Percentiles rank a stretch among this genome's conserved stretches.
Evolutionary conservation across 495 filamentous ascomycete genomes (phyloP).

Genomic region (Xylaria nigripes): DNA sequence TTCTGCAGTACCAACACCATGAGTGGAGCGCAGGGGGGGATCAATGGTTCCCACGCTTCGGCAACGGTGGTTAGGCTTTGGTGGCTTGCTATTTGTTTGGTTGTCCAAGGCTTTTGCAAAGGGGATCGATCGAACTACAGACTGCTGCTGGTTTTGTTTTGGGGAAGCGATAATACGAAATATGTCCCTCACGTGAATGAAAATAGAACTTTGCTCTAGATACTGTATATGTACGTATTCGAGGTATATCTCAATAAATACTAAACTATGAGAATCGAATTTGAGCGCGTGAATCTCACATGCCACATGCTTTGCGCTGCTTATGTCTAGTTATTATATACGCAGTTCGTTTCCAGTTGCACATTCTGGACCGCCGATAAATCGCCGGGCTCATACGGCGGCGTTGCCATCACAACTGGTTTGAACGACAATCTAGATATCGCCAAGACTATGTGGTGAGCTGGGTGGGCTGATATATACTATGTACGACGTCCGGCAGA

Average conservation of each 20-base stretch:
- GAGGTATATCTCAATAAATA: too few species aligned
- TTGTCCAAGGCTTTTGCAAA: neutral
- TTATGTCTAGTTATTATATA: neutral
- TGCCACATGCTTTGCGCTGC: neutral
- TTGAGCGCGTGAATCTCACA: conserved; percentile 2
- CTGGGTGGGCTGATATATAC: neutral
- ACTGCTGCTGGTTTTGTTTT: neutral
- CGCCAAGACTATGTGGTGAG: conserved; percentile 2
- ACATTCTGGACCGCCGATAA: neutral
- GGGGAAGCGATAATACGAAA: neutral
- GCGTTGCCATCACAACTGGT: neutral
- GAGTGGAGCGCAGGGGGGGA: neutral
- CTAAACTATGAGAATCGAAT: neutral
- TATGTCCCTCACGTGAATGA: conserved; percentile 1
- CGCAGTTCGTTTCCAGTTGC: neutral
- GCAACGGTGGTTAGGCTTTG: conserved; percentile 7
- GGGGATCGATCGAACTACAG: neutral
- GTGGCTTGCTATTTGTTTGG: conserved; percentile 6
- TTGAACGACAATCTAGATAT: neutral
- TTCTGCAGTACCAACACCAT: neutral
- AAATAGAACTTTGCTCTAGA: neutral
- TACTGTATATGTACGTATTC: neutral
- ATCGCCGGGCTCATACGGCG: conserved; percentile 1
- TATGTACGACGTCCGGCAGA: neutral
- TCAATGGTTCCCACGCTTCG: neutral